Conservation (phyloP, 1,284 basidiomycete genomes). For the Leccinum pachyderme region DNA sequence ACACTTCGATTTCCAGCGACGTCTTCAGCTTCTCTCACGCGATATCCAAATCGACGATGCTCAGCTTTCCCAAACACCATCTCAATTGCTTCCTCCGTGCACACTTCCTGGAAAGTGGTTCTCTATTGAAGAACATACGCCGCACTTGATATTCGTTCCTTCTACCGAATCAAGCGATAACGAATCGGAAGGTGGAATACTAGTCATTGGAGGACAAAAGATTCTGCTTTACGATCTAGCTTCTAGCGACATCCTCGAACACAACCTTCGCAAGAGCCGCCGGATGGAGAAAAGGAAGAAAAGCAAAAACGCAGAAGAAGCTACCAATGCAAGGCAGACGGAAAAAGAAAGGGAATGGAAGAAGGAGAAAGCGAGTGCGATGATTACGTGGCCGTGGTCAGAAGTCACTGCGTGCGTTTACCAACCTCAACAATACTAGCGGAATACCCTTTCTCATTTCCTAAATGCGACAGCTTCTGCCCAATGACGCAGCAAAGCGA, state of each 20-base stretch:
- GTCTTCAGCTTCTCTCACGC: slow-evolving; percentile 59
- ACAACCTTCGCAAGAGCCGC: slow-evolving; percentile 52
- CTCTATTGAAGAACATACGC: slow-evolving; percentile 29
- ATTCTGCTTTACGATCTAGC: slow-evolving; percentile 60
- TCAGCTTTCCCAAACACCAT: slow-evolving; percentile 55
- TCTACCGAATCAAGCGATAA: slow-evolving; percentile 25
- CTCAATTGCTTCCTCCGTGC: slow-evolving; percentile 49
- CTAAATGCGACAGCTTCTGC: slow-evolving; percentile 45
- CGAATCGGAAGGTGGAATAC: slow-evolving; percentile 57
- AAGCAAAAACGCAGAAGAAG: slow-evolving; percentile 40
- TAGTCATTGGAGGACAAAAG: slow-evolving; percentile 64
- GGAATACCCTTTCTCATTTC: slow-evolving; percentile 4
- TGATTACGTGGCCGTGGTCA: slow-evolving; percentile 71
- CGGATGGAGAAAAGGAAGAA: slow-evolving; percentile 50
- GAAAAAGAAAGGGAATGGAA: slow-evolving; percentile 52
- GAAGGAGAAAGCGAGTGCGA: slow-evolving; percentile 50
- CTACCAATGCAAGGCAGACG: slow-evolving; percentile 49
- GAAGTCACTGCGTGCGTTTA: slow-evolving; percentile 58
- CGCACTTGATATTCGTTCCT: slow-evolving; percentile 27
- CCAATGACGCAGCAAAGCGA: slow-evolving; percentile 42
- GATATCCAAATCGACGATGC: slow-evolving; percentile 48
- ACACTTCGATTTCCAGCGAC: slow-evolving; percentile 61
- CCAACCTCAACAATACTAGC: neutral
- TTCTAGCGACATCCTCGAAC: slow-evolving; percentile 44
- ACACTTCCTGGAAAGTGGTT: slow-evolving; percentile 35